Evolutionary conservation across 2,329 filamentous ascomycete species (phyloP).

Genomic region (Aspergillus quadricinctus): DNA sequence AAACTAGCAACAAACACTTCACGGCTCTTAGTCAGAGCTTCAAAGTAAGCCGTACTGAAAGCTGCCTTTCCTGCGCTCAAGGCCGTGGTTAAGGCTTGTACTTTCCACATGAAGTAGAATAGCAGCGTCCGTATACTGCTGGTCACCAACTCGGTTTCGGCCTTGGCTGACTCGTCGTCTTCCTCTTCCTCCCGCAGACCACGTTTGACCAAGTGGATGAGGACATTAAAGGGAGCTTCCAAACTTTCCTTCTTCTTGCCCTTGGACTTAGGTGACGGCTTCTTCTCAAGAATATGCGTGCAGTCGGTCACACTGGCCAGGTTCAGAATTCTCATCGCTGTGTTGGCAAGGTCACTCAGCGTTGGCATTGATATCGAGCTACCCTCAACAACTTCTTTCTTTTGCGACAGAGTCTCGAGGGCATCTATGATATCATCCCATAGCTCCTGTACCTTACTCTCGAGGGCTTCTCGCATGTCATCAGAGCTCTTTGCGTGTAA

Average conservation of each 20-base stretch:
- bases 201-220: conserved; percentile 69
- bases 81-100: conserved; percentile 55
- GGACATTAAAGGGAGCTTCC: conserved; percentile 56
- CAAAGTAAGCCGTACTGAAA: conserved; percentile 61
- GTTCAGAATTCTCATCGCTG: conserved; percentile 74
- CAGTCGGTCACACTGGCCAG: conserved; percentile 76
- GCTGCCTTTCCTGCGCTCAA: conserved; percentile 52
- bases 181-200: conserved; percentile 61
- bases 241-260: conserved; percentile 35
- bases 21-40: conserved; percentile 61
- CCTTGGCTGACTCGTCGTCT: conserved; percentile 65
- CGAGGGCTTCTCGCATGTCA: conserved; percentile 80
- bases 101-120: conserved; percentile 96
- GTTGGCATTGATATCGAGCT: conserved; percentile 63
- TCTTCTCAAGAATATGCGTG: conserved; percentile 66
- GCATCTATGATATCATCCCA: conserved; percentile 81
- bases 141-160: conserved; percentile 74
- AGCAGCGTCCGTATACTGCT: conserved; percentile 71
- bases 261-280: conserved; percentile 29
- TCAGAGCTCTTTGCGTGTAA: conserved; percentile 81
- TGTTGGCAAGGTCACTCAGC: conserved; percentile 67
- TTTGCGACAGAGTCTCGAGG: conserved; percentile 66
- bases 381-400: conserved; percentile 66
- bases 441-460: conserved; percentile 71
- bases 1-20: conserved; percentile 50